These are phyloP conservation scores for Microthlaspi erraticum DNA, from an alignment of 345 rosid species.

Conservation along the genomic window DNA sequence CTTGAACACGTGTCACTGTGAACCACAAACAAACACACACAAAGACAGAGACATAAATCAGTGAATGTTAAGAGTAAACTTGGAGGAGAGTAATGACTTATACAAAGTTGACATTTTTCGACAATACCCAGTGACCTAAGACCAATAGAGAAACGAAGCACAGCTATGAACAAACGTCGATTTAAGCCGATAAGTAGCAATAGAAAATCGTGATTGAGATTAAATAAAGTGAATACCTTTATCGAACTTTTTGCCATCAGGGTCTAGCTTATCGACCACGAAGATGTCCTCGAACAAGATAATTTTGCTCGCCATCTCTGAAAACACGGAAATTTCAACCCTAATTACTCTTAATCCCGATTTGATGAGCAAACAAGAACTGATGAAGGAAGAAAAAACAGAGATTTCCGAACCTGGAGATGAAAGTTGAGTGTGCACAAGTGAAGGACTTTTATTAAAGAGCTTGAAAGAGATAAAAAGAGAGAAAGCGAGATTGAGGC, in stretches of 20 bases:
- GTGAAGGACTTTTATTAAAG: neutral
- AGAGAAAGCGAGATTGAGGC: neutral
- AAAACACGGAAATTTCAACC: constrained; percentile 4
- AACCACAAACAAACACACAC: constrained; percentile 28
- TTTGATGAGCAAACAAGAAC: neutral
- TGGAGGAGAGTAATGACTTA: neutral
- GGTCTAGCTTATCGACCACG: constrained; percentile 59
- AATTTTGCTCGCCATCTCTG: constrained; percentile 47
- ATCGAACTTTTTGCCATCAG: constrained; percentile 86
- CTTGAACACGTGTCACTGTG: constrained; percentile 72
- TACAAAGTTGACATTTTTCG: neutral
- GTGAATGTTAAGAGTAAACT: neutral
- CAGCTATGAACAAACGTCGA: neutral
- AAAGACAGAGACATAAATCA: neutral
- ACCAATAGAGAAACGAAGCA: neutral
- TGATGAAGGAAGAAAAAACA: neutral
- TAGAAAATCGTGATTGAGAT: neutral
- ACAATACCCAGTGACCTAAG: neutral
- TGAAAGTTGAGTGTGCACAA: neutral
- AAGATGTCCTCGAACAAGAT: constrained; percentile 66
- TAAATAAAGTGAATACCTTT: constrained; percentile 52
- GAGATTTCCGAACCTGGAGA: neutral
- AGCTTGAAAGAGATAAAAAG: neutral
- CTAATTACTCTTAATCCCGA: neutral
- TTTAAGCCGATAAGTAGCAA: neutral